Conservation (phyloP, 208 protist species). For the Trypanosoma boissoni region DNA sequence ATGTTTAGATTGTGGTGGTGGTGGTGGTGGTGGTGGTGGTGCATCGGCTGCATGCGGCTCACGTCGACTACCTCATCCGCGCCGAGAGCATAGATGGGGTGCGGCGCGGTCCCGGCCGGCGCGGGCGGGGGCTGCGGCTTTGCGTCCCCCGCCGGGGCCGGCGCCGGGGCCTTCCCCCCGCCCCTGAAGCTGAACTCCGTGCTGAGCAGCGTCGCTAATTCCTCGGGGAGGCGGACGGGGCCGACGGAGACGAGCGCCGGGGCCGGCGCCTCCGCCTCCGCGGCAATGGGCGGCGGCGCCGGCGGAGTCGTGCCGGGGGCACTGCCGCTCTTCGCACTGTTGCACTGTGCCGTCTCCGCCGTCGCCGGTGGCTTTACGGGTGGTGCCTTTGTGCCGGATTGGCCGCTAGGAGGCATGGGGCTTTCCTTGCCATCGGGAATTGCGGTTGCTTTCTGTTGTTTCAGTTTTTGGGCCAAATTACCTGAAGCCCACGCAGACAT, state of each 20-base stretch:
- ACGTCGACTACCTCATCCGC: no score
- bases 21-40: slow-evolving; percentile 22
- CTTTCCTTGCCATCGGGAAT: slow-evolving; percentile 2
- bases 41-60: slow-evolving; percentile 17
- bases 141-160: background rate
- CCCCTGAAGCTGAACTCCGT: slow-evolving; percentile 28
- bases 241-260: slow-evolving; percentile 20
- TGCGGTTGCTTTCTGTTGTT: slow-evolving; percentile 39
- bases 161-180: slow-evolving; percentile 4
- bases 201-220: slow-evolving; percentile 23
- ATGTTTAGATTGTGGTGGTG: slow-evolving; percentile 23
- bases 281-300: background rate
- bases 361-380: background rate
- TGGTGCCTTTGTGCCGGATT: slow-evolving; percentile 19
- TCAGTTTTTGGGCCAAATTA: slow-evolving; percentile 57
- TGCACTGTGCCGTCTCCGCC: background rate
- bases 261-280: background rate
- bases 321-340: background rate
- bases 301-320: background rate
- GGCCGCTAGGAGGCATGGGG: slow-evolving; percentile 1
- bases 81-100: background rate
- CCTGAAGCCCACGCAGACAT: slow-evolving; percentile 69
- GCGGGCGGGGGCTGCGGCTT: background rate
- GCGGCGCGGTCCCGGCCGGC: slow-evolving; percentile 1
- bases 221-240: slow-evolving; percentile 44